Base-by-base conservation (phyloP, 176 grass and related monocot genomes). In the Juncus inflexus region DNA sequence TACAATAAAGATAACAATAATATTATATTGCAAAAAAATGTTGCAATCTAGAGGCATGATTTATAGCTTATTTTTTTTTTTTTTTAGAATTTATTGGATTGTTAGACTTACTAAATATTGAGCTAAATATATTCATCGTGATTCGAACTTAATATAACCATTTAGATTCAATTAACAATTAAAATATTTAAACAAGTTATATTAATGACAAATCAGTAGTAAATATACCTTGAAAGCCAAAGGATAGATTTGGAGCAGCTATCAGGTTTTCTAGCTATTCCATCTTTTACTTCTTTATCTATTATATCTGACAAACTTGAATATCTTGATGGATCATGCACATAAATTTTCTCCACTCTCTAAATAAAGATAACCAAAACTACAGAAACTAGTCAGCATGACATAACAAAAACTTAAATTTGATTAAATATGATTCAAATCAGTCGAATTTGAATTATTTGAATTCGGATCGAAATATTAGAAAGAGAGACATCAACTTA, bases 201-300 rank as follows among this genome's bases (percentile, higher is more conserved):
- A 47, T 47, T 5, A 47, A 47, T 28, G 19, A 28, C 19, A 28
- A 28, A 28, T 28, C 19, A 28, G 19, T 1, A 28, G 19, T 9
- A 40, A 19, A 3, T 67, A 70, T 75, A 89, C 94, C 94, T 91
- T 3, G 83, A 54, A 79, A 99, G 94, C 94, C 94, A 99, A 13
- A 92, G 52, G 11, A 86, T 55, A 66, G 94, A 82, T 65, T 80
- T 84, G 15, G 94, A 66, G 7, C 82, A 91, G 61, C 94, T 97
- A 36, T 91, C 88, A 43, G 63, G 38, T 68, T 91, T 97, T 64
- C 83, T 78, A 37, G 67, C 52, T 11, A 70, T 91, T 61, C 85
- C 83, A 15, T 91, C 88, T 28, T 55, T 39, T 2, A 75, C 65
- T 68, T 97, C 94, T 47, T 86, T 86, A 77, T 84, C 89, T 6